phyloP scores from a whole-genome alignment of 2,329 filamentous ascomycete species.

The Apiospora malaysiana region DNA sequence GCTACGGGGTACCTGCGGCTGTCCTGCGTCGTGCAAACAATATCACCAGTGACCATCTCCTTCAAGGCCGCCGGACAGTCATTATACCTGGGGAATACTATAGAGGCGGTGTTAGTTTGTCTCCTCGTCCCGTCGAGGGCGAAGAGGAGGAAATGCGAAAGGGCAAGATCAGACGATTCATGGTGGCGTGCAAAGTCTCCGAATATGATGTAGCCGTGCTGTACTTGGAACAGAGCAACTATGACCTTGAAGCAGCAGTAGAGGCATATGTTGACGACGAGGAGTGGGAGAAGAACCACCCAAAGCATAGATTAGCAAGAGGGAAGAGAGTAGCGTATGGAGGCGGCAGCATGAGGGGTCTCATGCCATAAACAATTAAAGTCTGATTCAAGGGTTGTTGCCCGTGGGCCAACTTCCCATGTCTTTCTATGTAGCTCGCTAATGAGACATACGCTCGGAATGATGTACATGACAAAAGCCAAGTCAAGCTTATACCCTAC shows the following conservation, averaged over 20 bases:
- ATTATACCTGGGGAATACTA: conserved; percentile 75
- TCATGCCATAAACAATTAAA: conserved; percentile 7
- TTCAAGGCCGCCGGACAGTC: conserved; percentile 71
- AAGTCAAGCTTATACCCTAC: conserved; percentile 11
- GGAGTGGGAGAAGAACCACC: conserved; percentile 75
- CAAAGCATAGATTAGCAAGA: conserved; percentile 38
- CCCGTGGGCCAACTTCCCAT: neutral
- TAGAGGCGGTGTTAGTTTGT: conserved; percentile 69
- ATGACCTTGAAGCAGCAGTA: conserved; percentile 69
- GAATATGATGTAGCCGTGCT: conserved; percentile 79
- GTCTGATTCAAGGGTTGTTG: neutral
- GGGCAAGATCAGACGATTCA: conserved; percentile 74
- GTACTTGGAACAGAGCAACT: conserved; percentile 74
- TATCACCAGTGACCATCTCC: conserved; percentile 72
- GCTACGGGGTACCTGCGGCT: conserved; percentile 70
- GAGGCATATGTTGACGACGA: conserved; percentile 73
- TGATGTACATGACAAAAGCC: neutral
- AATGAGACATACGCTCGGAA: neutral
- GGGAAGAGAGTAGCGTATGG: conserved; percentile 35
- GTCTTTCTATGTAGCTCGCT: conserved; percentile 16
- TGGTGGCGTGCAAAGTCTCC: conserved; percentile 77
- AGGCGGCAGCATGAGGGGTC: conserved; percentile 27
- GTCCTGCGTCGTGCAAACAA: conserved; percentile 71
- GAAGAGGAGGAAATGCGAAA: conserved; percentile 77
- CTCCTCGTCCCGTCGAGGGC: conserved; percentile 72